Conservation (phyloP, 768 basidiomycete species). For the Kwoniella dejecticola region DNA sequence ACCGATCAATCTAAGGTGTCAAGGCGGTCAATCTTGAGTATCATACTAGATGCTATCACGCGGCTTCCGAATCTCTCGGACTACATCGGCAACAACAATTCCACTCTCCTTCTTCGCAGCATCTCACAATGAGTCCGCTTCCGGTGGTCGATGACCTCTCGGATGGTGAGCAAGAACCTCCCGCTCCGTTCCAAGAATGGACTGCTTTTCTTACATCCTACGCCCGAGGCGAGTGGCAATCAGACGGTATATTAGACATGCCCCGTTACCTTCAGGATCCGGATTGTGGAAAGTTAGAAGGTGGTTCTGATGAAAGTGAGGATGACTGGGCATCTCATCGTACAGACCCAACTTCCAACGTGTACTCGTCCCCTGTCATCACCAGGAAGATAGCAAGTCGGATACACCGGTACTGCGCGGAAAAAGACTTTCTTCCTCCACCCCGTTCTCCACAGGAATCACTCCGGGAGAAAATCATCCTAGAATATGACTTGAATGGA, state of each 20-base stretch:
- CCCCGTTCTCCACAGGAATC: constrained; percentile 34
- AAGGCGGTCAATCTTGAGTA: too few relatives aligned
- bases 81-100: too few relatives aligned
- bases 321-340: neutral
- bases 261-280: neutral
- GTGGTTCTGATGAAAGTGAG: neutral
- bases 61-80: too few relatives aligned
- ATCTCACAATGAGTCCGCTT: neutral
- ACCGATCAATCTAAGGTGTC: too few relatives aligned
- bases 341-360: neutral
- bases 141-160: neutral
- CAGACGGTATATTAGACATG: neutral
- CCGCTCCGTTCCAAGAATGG: neutral
- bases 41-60: too few relatives aligned
- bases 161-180: neutral
- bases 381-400: neutral
- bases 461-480: constrained; percentile 25
- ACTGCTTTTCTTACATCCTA: neutral
- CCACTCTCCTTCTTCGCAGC: too few relatives aligned
- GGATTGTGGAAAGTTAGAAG: neutral
- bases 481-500: constrained; percentile 35
- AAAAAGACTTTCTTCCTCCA: constrained; percentile 34
- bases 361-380: constrained; percentile 8
- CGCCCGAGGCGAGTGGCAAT: neutral
- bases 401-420: neutral